These are phyloP conservation scores for Phytophthora kernoviae DNA, from an alignment of 352 stramenopile genomes.

Conservation along the genomic window DNA sequence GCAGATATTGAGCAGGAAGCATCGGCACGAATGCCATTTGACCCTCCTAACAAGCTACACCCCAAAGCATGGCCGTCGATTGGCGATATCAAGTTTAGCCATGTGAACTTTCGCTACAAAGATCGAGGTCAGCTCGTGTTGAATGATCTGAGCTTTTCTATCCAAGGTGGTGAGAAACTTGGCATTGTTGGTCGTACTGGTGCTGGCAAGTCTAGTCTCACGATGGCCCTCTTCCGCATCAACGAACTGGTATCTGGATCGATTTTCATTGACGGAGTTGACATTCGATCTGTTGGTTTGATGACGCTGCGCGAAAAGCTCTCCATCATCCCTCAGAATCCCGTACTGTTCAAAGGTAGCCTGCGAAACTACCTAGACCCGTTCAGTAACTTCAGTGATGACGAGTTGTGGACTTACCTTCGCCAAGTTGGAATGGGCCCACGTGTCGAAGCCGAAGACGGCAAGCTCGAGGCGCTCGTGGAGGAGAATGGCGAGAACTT, in stretches of 20 bases:
- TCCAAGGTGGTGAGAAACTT: constrained; percentile 64
- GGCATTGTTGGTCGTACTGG: constrained; percentile 91
- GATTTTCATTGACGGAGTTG: constrained; percentile 89
- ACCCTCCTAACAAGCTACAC: constrained; percentile 37
- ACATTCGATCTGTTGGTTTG: constrained; percentile 79
- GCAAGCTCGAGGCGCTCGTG: constrained; percentile 76
- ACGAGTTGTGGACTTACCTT: constrained; percentile 56
- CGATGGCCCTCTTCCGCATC: constrained; percentile 89
- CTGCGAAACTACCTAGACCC: constrained; percentile 93
- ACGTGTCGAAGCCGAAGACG: constrained; percentile 55
- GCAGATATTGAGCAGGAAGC: constrained; percentile 59
- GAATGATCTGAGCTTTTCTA: constrained; percentile 28
- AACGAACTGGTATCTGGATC: constrained; percentile 81
- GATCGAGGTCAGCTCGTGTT: constrained; percentile 58
- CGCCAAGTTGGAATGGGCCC: constrained; percentile 47
- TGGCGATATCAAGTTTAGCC: constrained; percentile 81
- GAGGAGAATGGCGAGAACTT: constrained; percentile 95
- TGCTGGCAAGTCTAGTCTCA: constrained; percentile 86
- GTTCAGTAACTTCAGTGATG: constrained; percentile 79
- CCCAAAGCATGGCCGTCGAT: constrained; percentile 66
- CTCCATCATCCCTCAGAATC: constrained; percentile 94
- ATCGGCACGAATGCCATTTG: constrained; percentile 42
- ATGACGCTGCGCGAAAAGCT: constrained; percentile 79
- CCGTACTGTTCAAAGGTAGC: constrained; percentile 92
- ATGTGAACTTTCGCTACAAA: constrained; percentile 91